Evolutionary conservation across 2,329 filamentous ascomycete genomes (phyloP).

Genomic region (Coniochaeta prunicola): DNA sequence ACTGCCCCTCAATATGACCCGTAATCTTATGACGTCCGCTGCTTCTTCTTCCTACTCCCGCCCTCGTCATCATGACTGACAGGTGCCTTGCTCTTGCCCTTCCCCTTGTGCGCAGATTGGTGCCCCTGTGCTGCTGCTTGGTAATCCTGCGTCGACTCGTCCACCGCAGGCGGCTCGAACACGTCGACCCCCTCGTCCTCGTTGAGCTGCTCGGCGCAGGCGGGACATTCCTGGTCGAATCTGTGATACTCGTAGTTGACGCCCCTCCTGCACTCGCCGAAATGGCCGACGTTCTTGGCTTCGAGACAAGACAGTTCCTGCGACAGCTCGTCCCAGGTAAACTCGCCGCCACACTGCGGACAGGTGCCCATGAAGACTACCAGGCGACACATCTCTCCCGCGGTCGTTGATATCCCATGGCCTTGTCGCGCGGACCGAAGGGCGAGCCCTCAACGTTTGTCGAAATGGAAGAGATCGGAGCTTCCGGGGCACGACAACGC

Average conservation of each 20-base stretch:
- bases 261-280: constrained; percentile 35
- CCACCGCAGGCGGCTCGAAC: neutral
- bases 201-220: constrained; percentile 33
- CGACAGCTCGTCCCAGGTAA: constrained; percentile 35
- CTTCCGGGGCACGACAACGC: neutral
- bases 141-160: neutral
- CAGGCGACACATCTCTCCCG: constrained; percentile 38
- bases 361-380: constrained; percentile 36
- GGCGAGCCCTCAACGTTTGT: too few species aligned
- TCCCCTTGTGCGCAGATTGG: neutral
- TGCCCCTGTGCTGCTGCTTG: neutral
- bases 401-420: neutral
- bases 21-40: neutral
- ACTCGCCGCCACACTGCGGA: constrained; percentile 30
- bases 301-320: constrained; percentile 40
- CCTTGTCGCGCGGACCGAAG: neutral
- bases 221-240: constrained; percentile 41
- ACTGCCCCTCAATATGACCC: too few species aligned
- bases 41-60: neutral
- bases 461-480: too few species aligned
- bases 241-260: constrained; percentile 33
- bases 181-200: constrained; percentile 26
- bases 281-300: constrained; percentile 39
- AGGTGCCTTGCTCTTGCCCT: neutral
- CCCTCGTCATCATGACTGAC: neutral